phyloP scores from a whole-genome alignment of 2,329 filamentous ascomycete genomes.

The Nemania bipapillata region DNA sequence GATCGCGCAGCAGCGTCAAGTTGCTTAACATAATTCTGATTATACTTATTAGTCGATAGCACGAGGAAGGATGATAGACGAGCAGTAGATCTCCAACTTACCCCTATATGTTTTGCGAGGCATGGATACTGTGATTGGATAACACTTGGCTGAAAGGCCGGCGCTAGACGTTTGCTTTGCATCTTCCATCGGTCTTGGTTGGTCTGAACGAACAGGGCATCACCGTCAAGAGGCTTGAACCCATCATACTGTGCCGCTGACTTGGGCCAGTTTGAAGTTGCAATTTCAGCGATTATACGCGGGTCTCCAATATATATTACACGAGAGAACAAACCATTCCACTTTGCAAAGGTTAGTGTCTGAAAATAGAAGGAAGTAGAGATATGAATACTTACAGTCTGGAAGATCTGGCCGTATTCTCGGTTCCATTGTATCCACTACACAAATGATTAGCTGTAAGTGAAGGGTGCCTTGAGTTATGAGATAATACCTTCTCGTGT shows the following conservation, averaged over 20 bases:
- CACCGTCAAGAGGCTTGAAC: conserved; percentile 32
- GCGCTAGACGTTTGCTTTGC: conserved; percentile 34
- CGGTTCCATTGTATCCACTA: conserved; percentile 36
- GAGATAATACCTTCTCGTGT: conserved; percentile 26
- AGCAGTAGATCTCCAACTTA: background rate
- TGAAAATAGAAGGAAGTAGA: background rate
- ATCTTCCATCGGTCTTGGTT: conserved; percentile 34
- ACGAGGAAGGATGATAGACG: background rate
- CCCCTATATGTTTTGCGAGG: conserved; percentile 29
- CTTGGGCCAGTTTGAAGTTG: conserved; percentile 34
- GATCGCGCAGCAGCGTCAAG: conserved; percentile 26
- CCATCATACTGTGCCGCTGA: conserved; percentile 32
- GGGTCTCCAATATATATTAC: conserved; percentile 35
- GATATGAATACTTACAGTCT: conserved; percentile 24
- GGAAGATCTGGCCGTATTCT: conserved; percentile 34
- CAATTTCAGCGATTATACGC: conserved; percentile 27
- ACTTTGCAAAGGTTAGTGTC: conserved; percentile 17
- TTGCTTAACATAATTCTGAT: conserved; percentile 27
- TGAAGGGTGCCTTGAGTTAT: background rate
- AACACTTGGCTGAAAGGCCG: conserved; percentile 33
- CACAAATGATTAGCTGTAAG: background rate
- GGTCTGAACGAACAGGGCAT: conserved; percentile 30
- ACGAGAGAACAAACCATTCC: conserved; percentile 35
- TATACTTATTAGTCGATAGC: background rate
- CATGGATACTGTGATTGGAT: conserved; percentile 29